phyloP scores from a whole-genome alignment of 805 yeast species.

The Pichia rugopelliculosa region DNA sequence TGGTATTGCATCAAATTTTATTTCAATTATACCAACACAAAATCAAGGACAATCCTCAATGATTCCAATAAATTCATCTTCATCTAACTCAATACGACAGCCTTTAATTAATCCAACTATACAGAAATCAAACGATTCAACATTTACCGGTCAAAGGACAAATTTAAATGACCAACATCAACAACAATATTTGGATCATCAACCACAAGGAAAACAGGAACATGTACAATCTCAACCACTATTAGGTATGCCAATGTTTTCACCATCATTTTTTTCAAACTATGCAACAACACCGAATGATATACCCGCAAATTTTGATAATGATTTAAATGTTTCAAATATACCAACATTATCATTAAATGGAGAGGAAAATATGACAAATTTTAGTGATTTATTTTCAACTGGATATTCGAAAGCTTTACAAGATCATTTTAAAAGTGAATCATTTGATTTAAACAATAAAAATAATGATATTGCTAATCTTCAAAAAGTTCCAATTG shows the following conservation, averaged over 20 bases:
- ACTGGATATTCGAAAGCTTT: slow-evolving; percentile 20
- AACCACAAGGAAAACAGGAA: not conserved
- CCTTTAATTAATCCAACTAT: not conserved
- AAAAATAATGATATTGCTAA: not conserved
- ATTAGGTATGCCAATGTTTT: too few species aligned
- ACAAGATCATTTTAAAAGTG: slow-evolving; percentile 17
- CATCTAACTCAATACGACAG: not conserved
- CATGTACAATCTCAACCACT: not conserved
- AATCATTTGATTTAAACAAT: not conserved
- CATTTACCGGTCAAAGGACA: not conserved
- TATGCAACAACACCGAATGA: not conserved
- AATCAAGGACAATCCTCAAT: not conserved
- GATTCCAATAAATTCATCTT: not conserved
- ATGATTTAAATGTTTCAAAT: not conserved
- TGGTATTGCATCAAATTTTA: not conserved
- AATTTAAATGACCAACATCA: not conserved
- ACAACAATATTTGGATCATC: not conserved
- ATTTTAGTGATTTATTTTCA: slow-evolving; percentile 19
- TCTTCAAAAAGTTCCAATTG: not conserved
- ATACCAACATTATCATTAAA: slow-evolving; percentile 6
- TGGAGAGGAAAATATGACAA: slow-evolving; percentile 5
- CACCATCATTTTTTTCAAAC: not conserved
- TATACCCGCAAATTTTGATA: not conserved
- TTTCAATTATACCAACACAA: not conserved
- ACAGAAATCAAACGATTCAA: not conserved